Conservation (phyloP, 164 flowering plant species). For the Vitis cinerea region DNA sequence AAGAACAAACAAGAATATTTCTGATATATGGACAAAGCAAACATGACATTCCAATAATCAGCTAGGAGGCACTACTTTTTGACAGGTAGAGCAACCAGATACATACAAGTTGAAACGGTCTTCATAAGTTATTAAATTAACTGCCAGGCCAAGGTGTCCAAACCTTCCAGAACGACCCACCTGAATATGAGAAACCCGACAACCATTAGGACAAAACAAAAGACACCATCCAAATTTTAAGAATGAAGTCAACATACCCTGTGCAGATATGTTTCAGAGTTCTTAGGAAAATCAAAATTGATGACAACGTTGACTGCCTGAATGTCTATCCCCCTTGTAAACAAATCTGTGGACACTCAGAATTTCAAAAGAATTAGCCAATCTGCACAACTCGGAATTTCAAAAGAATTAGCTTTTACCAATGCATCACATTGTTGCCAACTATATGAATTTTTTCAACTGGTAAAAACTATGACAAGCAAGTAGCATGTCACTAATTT, state of each 20-base stretch:
- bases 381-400: too few species aligned
- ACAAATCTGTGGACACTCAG: constrained; percentile 61
- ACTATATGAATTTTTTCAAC: too few species aligned
- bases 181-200: constrained; percentile 27
- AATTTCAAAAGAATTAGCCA: not conserved
- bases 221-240: not conserved
- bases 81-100: not conserved
- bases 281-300: constrained; percentile 97
- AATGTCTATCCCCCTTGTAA: constrained; percentile 97
- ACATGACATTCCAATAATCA: not conserved
- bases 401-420: too few species aligned
- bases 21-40: not conserved
- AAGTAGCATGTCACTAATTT: too few species aligned
- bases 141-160: constrained; percentile 98
- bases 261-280: constrained; percentile 92
- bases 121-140: constrained; percentile 93
- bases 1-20: constrained; percentile 1
- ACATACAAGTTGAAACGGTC: constrained; percentile 96
- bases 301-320: constrained; percentile 99
- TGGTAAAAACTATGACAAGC: too few species aligned
- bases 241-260: constrained; percentile 52
- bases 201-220: not conserved
- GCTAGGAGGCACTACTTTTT: not conserved
- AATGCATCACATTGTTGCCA: too few species aligned
- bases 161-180: constrained; percentile 99